Conservation (phyloP, 2,329 filamentous ascomycete species). For the Penicillium sp. region DNA sequence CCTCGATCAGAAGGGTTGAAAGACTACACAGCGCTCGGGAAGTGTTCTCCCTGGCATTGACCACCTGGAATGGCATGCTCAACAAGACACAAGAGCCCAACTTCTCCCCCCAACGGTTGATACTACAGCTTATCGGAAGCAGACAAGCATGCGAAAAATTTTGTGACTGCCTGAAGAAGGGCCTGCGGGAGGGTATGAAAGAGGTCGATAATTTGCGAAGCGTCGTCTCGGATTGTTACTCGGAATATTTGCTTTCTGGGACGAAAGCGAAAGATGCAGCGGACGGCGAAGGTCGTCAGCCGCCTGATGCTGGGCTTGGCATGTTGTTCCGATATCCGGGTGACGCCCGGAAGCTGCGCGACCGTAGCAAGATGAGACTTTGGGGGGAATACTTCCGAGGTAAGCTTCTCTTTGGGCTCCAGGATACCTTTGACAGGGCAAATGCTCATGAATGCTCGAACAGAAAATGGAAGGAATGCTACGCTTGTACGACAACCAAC, state of each 20-base stretch:
- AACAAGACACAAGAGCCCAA: slow-evolving; percentile 52
- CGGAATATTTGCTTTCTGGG: slow-evolving; percentile 65
- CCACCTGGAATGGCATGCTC: slow-evolving; percentile 75
- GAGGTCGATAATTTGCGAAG: slow-evolving; percentile 78
- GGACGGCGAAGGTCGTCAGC: slow-evolving; percentile 42
- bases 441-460: slow-evolving; percentile 9
- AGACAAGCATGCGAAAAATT: slow-evolving; percentile 88
- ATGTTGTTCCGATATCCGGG: slow-evolving; percentile 92
- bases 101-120: slow-evolving; percentile 76
- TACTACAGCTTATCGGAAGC: slow-evolving; percentile 82
- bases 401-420: slow-evolving; percentile 10
- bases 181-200: slow-evolving; percentile 76
- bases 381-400: slow-evolving; percentile 90
- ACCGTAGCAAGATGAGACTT: slow-evolving; percentile 92
- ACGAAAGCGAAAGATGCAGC: slow-evolving; percentile 49
- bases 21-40: slow-evolving; percentile 87
- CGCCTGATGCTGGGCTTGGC: slow-evolving; percentile 89
- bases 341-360: slow-evolving; percentile 85
- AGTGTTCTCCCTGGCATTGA: slow-evolving; percentile 86
- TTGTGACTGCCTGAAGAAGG: slow-evolving; percentile 90
- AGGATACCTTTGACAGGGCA: too few relatives aligned
- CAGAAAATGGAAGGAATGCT: slow-evolving; percentile 86
- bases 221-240: slow-evolving; percentile 81
- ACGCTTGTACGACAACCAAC: slow-evolving; percentile 92
- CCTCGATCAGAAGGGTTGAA: slow-evolving; percentile 85